These are phyloP conservation scores for Morella rubra DNA, from an alignment of 306 rosid genomes.

Conservation along the genomic window DNA sequence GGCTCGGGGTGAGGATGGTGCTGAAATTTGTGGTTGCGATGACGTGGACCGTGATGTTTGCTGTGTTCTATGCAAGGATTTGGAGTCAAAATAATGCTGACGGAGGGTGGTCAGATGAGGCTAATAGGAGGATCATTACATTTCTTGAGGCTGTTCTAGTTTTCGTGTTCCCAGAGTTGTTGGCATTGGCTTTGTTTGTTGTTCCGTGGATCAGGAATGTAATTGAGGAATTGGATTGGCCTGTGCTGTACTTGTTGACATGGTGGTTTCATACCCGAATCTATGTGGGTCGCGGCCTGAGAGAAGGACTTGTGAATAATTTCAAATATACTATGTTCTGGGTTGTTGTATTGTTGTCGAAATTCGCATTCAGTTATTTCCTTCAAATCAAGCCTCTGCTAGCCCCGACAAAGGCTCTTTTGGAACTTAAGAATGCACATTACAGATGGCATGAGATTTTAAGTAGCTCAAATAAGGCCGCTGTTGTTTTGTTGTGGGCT, in stretches of 20 bases:
- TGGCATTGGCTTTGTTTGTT: constrained; percentile 60
- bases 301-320: constrained; percentile 75
- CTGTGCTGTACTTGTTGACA: constrained; percentile 55
- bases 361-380: constrained; percentile 82
- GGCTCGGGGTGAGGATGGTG: constrained; percentile 86
- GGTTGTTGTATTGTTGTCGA: constrained; percentile 65
- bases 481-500: constrained; percentile 70
- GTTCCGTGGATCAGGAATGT: constrained; percentile 76
- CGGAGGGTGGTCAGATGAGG: constrained; percentile 59
- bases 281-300: constrained; percentile 85
- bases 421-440: constrained; percentile 28
- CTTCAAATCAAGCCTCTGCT: constrained; percentile 87
- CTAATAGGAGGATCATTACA: constrained; percentile 52
- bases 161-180: constrained; percentile 67
- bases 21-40: constrained; percentile 63
- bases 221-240: constrained; percentile 64
- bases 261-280: constrained; percentile 95
- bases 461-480: constrained; percentile 54
- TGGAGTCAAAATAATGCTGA: constrained; percentile 70
- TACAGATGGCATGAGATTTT: constrained; percentile 84
- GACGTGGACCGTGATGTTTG: constrained; percentile 72
- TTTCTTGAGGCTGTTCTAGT: constrained; percentile 62
- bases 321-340: constrained; percentile 74
- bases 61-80: constrained; percentile 65
- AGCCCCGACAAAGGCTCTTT: constrained; percentile 63